These are phyloP conservation scores for Penicillium lagena DNA, from an alignment of 495 filamentous ascomycete genomes.

Conservation along the genomic window DNA sequence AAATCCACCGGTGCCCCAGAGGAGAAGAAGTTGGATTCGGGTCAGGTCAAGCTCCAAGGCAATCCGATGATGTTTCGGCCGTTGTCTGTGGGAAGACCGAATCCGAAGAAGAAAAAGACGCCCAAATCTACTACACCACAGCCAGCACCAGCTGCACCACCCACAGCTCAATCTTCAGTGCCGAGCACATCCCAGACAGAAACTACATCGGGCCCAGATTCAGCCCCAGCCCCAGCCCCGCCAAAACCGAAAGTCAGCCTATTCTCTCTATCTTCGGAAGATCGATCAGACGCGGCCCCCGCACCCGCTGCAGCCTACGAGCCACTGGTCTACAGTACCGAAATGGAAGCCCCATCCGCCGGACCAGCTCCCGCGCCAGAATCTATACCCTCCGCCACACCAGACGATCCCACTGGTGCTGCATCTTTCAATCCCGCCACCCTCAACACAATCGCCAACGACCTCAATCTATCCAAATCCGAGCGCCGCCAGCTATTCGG, in stretches of 20 bases:
- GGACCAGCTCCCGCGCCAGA: constrained; percentile 17
- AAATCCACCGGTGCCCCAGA: constrained; percentile 4
- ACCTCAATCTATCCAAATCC: constrained; percentile 66
- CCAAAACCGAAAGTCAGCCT: constrained; percentile 53
- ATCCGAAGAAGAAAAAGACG: constrained; percentile 59
- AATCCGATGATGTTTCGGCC: constrained; percentile 86
- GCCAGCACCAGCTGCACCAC: constrained; percentile 10
- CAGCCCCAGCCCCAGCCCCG: constrained; percentile 16
- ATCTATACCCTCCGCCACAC: not conserved
- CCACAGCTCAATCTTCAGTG: not conserved
- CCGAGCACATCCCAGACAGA: constrained; percentile 4
- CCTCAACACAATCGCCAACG: constrained; percentile 59
- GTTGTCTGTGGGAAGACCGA: constrained; percentile 62
- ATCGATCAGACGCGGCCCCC: constrained; percentile 3
- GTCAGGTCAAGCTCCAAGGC: constrained; percentile 61
- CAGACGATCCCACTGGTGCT: constrained; percentile 12
- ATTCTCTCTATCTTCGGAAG: constrained; percentile 45
- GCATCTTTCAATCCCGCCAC: constrained; percentile 13
- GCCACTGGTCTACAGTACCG: constrained; percentile 42
- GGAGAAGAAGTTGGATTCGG: constrained; percentile 21
- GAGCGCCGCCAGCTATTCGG: constrained; percentile 80
- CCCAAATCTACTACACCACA: constrained; percentile 7
- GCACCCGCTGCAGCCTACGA: constrained; percentile 30
- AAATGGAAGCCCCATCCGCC: constrained; percentile 16
- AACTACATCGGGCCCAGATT: not conserved